Evolutionary conservation across 495 filamentous ascomycete genomes (phyloP), one percentile per base, ranked within the genome.

Genomic region (Alectoria sarmentosa): DNA sequence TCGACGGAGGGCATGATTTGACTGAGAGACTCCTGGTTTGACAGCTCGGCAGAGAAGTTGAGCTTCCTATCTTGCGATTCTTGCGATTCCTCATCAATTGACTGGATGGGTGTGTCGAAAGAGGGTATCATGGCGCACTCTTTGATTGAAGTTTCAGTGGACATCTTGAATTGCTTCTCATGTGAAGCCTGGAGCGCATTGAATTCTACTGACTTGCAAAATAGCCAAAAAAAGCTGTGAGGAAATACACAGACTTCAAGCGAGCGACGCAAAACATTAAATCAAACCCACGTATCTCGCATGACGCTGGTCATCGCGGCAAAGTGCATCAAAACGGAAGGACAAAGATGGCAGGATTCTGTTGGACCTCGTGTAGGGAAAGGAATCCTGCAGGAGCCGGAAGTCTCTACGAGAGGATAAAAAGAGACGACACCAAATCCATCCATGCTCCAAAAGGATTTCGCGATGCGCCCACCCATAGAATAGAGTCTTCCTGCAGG

Each of bases 371-470:
- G 30, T 55, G 52, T 28, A 55, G 52, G 52, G 28, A 15, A 55
- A 34, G 15, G 52, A 55, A 55, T 55, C 52, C 52, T 55, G 28
- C 52, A 55, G 52, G 52, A 55, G 30, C 52, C 52, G 52, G 15
- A 32, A 55, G 52, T 55, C 52, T 55, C 52, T 55, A 55, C 30
- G 34, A n/a, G 52, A 55, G 52, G 52, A 30, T 34, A 36, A 55
- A 55, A 55, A 21, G 15, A 55, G 52, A 32, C 52, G 52, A 55
- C 19, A 34, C 52, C 30, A 28, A 55, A 30, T 34, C 52, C 28
- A 21, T 34, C 28, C 30, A 10, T 7, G 52, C 52, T 34, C 15
- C 52, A 55, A 55, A 55, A 55, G 17, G 52, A 30, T 55, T 55
- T 55, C 52, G 34, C 5, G 52, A 55, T 34, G 28, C 30, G 52